phyloP scores from a whole-genome alignment of 1,284 basidiomycete genomes.

The Apiotrichum brassicae region DNA sequence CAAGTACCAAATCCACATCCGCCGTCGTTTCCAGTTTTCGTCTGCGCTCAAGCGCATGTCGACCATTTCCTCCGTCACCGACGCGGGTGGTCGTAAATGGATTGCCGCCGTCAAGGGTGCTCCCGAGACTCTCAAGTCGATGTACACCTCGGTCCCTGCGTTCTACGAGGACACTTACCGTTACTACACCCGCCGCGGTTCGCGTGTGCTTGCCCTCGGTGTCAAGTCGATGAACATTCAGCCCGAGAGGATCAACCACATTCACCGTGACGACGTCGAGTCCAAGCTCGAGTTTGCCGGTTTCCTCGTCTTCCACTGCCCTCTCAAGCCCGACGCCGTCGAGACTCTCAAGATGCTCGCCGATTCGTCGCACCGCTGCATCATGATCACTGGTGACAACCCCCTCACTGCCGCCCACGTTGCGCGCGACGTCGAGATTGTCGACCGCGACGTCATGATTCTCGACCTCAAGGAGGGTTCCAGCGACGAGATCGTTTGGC shows the following conservation, averaged over 20 bases:
- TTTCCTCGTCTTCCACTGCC: slow-evolving; percentile 94
- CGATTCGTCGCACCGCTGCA: slow-evolving; percentile 91
- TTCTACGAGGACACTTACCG: slow-evolving; percentile 89
- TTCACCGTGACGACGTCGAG: slow-evolving; percentile 72
- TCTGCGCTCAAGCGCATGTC: slow-evolving; percentile 94
- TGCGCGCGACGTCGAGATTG: slow-evolving; percentile 87
- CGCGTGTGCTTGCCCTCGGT: slow-evolving; percentile 82
- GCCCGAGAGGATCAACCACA: slow-evolving; percentile 73
- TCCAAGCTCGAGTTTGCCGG: slow-evolving; percentile 71
- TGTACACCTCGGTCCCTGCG: slow-evolving; percentile 67
- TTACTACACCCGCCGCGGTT: slow-evolving; percentile 82
- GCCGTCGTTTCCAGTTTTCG: slow-evolving; percentile 90
- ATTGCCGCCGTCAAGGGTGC: slow-evolving; percentile 79
- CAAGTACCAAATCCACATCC: slow-evolving; percentile 61
- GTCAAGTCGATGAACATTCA: slow-evolving; percentile 71
- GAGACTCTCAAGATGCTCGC: slow-evolving; percentile 83
- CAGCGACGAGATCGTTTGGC: slow-evolving; percentile 73
- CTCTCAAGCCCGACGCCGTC: slow-evolving; percentile 86
- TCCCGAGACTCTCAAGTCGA: slow-evolving; percentile 83
- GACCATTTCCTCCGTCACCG: slow-evolving; percentile 66
- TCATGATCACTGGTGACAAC: slow-evolving; percentile 98
- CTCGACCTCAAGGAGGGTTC: slow-evolving; percentile 80
- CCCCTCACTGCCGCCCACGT: slow-evolving; percentile 91
- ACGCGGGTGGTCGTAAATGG: slow-evolving; percentile 37
- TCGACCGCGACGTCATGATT: slow-evolving; percentile 86